A percentile compares a stretch with the other conserved stretches of the same genome.
Conservation (phyloP, 2,329 filamentous ascomycete species). For the Orbilia quercus region DNA sequence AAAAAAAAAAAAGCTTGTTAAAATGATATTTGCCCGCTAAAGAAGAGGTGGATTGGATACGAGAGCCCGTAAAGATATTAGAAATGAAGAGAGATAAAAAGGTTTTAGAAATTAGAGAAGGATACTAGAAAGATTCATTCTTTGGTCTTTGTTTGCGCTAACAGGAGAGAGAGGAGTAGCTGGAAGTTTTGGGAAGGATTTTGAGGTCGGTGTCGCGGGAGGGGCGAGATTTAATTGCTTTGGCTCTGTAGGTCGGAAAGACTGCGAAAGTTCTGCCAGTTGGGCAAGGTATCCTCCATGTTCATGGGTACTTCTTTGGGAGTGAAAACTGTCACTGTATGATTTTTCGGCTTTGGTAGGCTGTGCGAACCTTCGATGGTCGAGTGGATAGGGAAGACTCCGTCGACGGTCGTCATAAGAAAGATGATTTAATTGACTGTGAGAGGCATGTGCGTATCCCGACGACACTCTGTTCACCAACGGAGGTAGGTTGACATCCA, state of each 20-base stretch:
- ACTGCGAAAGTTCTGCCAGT: slow-evolving; percentile 49
- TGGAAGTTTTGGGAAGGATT: slow-evolving; percentile 37
- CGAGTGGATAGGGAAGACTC: slow-evolving; percentile 52
- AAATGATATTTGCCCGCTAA: slow-evolving; percentile 57
- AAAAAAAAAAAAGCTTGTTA: slow-evolving; percentile 55
- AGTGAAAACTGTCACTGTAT: slow-evolving; percentile 14
- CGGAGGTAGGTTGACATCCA: slow-evolving; percentile 58
- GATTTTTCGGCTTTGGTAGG: slow-evolving; percentile 28
- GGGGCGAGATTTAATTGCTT: slow-evolving; percentile 30
- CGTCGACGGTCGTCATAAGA: slow-evolving; percentile 50
- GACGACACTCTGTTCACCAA: slow-evolving; percentile 50
- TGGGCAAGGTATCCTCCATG: slow-evolving; percentile 54
- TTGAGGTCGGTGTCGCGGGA: slow-evolving; percentile 34
- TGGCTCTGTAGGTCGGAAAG: slow-evolving; percentile 40
- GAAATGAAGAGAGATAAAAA: slow-evolving; percentile 48
- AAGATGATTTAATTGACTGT: slow-evolving; percentile 39
- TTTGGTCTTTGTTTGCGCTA: slow-evolving; percentile 43
- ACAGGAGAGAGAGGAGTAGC: slow-evolving; percentile 48
- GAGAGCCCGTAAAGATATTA: slow-evolving; percentile 57
- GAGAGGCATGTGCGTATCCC: slow-evolving; percentile 56
- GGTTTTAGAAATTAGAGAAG: slow-evolving; percentile 46
- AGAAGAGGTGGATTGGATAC: slow-evolving; percentile 55
- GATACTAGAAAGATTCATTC: slow-evolving; percentile 53
- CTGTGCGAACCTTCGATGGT: slow-evolving; percentile 49
- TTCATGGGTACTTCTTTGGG: slow-evolving; percentile 51